A percentile compares a stretch with the other conserved stretches of the same genome.
Conservation (phyloP, 805 yeast species). For the Jamesozyma jinghongensis region DNA sequence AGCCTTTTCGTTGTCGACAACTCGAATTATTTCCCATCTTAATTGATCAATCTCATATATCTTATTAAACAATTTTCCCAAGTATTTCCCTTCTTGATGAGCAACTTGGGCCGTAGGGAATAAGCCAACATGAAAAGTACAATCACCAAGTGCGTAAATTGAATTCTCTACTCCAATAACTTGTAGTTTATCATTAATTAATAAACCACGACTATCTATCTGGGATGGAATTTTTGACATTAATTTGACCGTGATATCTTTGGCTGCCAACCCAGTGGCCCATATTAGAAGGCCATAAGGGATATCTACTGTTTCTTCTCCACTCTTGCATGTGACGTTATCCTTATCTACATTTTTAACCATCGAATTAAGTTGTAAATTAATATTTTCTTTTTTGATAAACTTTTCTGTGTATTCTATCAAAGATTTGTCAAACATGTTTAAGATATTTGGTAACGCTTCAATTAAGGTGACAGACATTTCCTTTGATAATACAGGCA, state of each 20-base stretch:
- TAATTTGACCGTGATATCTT: conserved; percentile 60
- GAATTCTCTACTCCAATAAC: conserved; percentile 70
- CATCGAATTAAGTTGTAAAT: conserved; percentile 76
- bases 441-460: conserved; percentile 82
- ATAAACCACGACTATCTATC: conserved; percentile 82
- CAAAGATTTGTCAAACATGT: conserved; percentile 60
- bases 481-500: conserved; percentile 76
- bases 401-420: conserved; percentile 74
- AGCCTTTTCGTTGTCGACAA: conserved; percentile 6
- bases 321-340: conserved; percentile 59
- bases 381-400: conserved; percentile 58
- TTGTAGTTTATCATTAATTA: conserved; percentile 73
- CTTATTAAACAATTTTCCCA: conserved; percentile 63
- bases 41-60: conserved; percentile 52
- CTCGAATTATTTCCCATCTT: conserved; percentile 35
- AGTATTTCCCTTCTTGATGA: conserved; percentile 81
- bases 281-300: conserved; percentile 92
- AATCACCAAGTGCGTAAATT: conserved; percentile 88
- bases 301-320: conserved; percentile 59
- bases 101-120: conserved; percentile 99
- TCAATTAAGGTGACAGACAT: conserved; percentile 79
- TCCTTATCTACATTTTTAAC: conserved; percentile 75
- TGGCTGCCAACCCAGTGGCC: conserved; percentile 96
- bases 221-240: conserved; percentile 53
- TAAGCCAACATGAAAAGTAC: conserved; percentile 75